Evolutionary conservation across 495 filamentous ascomycete genomes (phyloP).

Genomic region (Parathielavia appendiculata): DNA sequence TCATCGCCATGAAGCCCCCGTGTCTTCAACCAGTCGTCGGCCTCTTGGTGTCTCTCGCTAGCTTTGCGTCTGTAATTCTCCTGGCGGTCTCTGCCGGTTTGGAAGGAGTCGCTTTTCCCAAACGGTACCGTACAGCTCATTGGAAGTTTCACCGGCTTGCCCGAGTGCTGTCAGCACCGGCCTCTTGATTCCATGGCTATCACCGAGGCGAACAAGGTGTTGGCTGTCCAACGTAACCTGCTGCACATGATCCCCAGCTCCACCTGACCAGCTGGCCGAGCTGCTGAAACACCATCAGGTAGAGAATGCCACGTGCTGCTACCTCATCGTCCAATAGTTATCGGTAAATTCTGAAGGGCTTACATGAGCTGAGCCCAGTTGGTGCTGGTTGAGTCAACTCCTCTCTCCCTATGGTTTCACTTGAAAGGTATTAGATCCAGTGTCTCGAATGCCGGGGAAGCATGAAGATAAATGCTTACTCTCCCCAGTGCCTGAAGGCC

Average conservation of each 20-base stretch:
- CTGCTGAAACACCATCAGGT: constrained; percentile 95
- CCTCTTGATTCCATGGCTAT: constrained; percentile 46
- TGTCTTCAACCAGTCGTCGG: background rate
- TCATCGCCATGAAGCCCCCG: background rate
- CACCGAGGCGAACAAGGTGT: constrained; percentile 32
- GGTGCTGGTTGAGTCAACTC: too few species aligned
- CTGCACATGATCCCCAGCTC: constrained; percentile 64
- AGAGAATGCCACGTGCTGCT: constrained; percentile 86
- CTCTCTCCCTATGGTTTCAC: too few species aligned
- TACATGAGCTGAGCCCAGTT: too few species aligned
- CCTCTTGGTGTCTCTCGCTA: background rate
- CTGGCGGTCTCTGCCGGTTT: background rate
- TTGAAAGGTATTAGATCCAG: too few species aligned
- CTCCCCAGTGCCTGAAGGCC: background rate
- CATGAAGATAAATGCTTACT: background rate
- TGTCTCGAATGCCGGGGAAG: background rate
- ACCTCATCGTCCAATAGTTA: constrained; percentile 97
- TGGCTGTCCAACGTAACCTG: constrained; percentile 71
- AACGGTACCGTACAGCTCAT: background rate
- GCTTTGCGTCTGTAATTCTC: background rate
- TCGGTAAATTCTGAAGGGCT: too few species aligned
- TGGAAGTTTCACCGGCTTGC: constrained; percentile 50
- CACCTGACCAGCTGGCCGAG: constrained; percentile 91
- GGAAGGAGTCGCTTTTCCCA: background rate
- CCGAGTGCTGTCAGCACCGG: constrained; percentile 59